phyloP scores from a whole-genome alignment of 768 basidiomycete species.

The Boletus pseudopeckii region DNA sequence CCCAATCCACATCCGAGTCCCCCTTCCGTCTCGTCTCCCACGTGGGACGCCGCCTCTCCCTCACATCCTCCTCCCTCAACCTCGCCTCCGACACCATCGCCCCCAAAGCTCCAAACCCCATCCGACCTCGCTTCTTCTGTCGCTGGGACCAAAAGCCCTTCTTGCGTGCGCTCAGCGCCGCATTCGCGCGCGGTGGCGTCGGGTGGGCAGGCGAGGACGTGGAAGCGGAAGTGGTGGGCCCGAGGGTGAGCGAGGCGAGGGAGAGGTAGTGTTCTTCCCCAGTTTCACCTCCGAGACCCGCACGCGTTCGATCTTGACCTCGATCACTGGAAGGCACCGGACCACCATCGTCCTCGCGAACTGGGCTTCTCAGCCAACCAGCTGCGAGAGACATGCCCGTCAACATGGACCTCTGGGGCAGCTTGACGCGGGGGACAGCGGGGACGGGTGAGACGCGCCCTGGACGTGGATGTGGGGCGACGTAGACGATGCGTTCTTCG shows the following conservation, averaged over 20 bases:
- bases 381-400: constrained; percentile 11
- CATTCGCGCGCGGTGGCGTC: constrained; percentile 22
- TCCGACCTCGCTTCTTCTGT: constrained; percentile 10
- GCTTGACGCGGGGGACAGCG: constrained; percentile 9
- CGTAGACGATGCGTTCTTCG: constrained; percentile 69
- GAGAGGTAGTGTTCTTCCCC: constrained; percentile 15
- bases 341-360: constrained; percentile 8
- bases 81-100: constrained; percentile 54
- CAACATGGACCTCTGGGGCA: constrained; percentile 25
- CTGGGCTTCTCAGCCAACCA: background rate
- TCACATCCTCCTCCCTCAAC: constrained; percentile 35
- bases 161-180: constrained; percentile 24
- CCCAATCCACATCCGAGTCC: constrained; percentile 72
- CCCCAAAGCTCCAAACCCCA: constrained; percentile 47
- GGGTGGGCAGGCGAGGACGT: constrained; percentile 13
- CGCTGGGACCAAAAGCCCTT: constrained; percentile 9
- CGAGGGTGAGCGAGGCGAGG: constrained; percentile 28
- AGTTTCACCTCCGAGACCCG: background rate
- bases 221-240: background rate
- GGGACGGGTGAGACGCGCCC: constrained; percentile 12
- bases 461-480: constrained; percentile 65
- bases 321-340: background rate
- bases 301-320: no score
- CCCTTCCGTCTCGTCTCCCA: constrained; percentile 52
- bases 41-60: constrained; percentile 35